These are phyloP conservation scores for Penium margaritaceum DNA, from an alignment of 139 green algal genomes.

Conservation along the genomic window DNA sequence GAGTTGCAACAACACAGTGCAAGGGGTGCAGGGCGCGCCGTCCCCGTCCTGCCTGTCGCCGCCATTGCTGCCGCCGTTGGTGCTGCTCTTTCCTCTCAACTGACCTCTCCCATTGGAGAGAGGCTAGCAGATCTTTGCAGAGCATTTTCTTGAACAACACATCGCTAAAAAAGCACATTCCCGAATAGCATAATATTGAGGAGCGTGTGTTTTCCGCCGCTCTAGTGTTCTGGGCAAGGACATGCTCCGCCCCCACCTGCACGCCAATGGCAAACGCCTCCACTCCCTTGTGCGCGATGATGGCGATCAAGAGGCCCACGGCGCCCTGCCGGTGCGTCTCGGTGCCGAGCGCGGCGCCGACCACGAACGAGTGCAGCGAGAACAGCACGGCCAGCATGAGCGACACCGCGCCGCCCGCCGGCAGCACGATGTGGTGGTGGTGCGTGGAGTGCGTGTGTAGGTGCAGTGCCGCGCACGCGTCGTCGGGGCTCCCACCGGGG, in stretches of 20 bases:
- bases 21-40: too few species aligned
- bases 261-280: slow-evolving; percentile 39
- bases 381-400: slow-evolving; percentile 31
- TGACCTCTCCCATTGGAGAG: too few species aligned
- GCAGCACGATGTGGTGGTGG: slow-evolving; percentile 39
- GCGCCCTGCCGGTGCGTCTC: not conserved
- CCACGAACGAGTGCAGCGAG: slow-evolving; percentile 43
- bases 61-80: too few species aligned
- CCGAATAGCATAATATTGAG: not conserved
- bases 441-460: slow-evolving; percentile 23
- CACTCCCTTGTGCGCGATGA: slow-evolving; percentile 38
- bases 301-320: slow-evolving; percentile 28
- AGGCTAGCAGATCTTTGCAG: too few species aligned
- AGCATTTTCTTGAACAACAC: too few species aligned
- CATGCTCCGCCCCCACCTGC: too few species aligned
- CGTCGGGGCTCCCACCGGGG: slow-evolving; percentile 11
- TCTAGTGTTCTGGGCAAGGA: too few species aligned
- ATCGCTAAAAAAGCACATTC: not conserved
- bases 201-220: too few species aligned
- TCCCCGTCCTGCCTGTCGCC: too few species aligned
- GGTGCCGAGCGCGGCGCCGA: slow-evolving; percentile 28
- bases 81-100: too few species aligned
- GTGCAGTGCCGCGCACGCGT: slow-evolving; percentile 30
- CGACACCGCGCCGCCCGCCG: slow-evolving; percentile 8
- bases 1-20: too few species aligned